A percentile compares a stretch with the other conserved stretches of the same genome.
Conservation (phyloP, 78 protist genomes). For the Emiliania huxleyi region DNA sequence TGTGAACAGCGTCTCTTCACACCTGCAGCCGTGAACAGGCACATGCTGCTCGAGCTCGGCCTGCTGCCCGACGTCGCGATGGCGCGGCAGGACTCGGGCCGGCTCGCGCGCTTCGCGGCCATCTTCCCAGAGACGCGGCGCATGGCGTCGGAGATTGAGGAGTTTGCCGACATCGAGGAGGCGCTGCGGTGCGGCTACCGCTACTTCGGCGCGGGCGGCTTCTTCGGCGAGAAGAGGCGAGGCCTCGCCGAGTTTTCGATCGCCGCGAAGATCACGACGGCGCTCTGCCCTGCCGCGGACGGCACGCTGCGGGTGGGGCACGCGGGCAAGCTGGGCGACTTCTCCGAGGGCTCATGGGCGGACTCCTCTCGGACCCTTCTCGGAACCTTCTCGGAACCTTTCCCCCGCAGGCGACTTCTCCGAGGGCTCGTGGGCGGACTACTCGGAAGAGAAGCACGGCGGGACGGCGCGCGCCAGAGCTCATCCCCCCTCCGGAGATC, state of each 20-base stretch:
- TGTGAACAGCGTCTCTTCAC: too few relatives aligned
- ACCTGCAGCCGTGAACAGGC: too few relatives aligned
- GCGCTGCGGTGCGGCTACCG: not conserved
- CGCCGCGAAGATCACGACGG: not conserved
- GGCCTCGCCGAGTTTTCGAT: not conserved
- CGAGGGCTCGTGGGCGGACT: too few relatives aligned
- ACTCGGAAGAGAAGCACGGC: too few relatives aligned
- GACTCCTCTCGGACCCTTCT: too few relatives aligned
- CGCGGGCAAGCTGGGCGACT: conserved; percentile 18
- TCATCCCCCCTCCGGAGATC: too few relatives aligned
- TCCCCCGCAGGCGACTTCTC: too few relatives aligned
- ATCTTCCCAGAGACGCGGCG: not conserved
- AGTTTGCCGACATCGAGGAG: not conserved
- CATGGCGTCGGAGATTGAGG: not conserved
- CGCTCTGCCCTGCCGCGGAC: not conserved
- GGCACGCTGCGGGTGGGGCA: not conserved
- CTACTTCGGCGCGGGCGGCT: not conserved
- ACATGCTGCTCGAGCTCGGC: not conserved
- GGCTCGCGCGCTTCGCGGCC: not conserved
- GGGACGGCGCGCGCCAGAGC: too few relatives aligned
- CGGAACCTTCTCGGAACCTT: too few relatives aligned
- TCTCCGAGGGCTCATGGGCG: too few relatives aligned
- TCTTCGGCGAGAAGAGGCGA: not conserved
- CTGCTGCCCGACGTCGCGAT: not conserved
- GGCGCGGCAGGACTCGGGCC: not conserved